Evolutionary conservation across 768 basidiomycete genomes (phyloP), one percentile per base, ranked within the genome.

Genomic region (Lactarius quietus): DNA sequence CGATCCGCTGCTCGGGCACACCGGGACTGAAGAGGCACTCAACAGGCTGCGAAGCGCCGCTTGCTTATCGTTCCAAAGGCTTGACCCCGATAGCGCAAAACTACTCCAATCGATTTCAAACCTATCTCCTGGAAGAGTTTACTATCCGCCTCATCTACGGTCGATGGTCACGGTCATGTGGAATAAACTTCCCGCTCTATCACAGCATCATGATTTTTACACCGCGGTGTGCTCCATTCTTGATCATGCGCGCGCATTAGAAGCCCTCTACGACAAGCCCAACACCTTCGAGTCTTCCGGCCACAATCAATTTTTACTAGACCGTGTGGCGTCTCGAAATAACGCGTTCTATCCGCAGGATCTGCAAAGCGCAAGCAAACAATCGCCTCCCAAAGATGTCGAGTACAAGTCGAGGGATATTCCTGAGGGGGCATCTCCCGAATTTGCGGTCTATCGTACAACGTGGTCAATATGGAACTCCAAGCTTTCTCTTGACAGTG

Each of bases 1-100:
- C 14, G 83, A 84, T 70, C 79, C 80, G 3, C 72, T 84, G 23
- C 81, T 78, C 0, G 68, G 69, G 20, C 77, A 77, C 9, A 79
- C 78, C 0, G 83, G 83, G 4, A 77, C 78, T 1, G 77, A 81
- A 45, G 76, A 82, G 54, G 82, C 82, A 1, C 68, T 83, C 23
- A 68, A 73, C 56, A 70, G 78, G 52, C 71, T 84, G 29, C 65
- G 65, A 14, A 80, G 79, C 0, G 77, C 79, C 7, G 64, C 72
- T 10, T 78, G 72, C 41, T 72, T 66, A 36, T 82, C 83, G 0
- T 81, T 84, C 61, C 76, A 78, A 72, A 70, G 62, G 52, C 71
- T 82, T 17, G 64, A 29, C 4, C 6, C 5, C 2, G 18, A 23
- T 0, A 51, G 64, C 1, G 35, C 52, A 18, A 56, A 36, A 3